Conservation (phyloP, 768 basidiomycete genomes). For the Pisolithus orientalis region DNA sequence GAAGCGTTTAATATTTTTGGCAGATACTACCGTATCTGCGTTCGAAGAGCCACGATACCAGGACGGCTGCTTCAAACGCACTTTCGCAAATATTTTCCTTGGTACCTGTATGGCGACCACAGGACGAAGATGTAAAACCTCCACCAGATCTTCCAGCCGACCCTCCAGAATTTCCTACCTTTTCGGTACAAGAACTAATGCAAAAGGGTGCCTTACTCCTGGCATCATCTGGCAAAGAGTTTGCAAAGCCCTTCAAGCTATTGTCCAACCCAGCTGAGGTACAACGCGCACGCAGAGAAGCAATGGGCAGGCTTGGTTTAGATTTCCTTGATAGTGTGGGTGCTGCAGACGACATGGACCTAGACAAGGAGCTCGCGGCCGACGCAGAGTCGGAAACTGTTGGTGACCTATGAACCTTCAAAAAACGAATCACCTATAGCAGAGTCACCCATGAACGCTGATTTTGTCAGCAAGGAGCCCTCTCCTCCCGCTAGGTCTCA, state of each 20-base stretch:
- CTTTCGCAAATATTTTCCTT: slow-evolving; percentile 82
- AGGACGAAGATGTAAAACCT: slow-evolving; percentile 21
- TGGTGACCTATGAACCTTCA: slow-evolving; percentile 33
- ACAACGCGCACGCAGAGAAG: slow-evolving; percentile 81
- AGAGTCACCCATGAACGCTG: slow-evolving; percentile 42
- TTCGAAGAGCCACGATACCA: slow-evolving; percentile 89
- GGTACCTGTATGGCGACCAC: slow-evolving; percentile 69
- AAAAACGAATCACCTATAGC: slow-evolving; percentile 35
- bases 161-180: slow-evolving; percentile 60
- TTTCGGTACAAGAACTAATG: slow-evolving; percentile 74
- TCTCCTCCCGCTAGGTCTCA: slow-evolving; percentile 37
- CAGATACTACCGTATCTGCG: slow-evolving; percentile 89
- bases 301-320: slow-evolving; percentile 81
- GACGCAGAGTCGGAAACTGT: slow-evolving; percentile 47
- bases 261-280: slow-evolving; percentile 73
- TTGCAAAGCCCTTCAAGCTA: slow-evolving; percentile 65
- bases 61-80: slow-evolving; percentile 83
- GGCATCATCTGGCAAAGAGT: slow-evolving; percentile 93
- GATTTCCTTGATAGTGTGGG: slow-evolving; percentile 77
- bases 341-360: slow-evolving; percentile 70
- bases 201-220: slow-evolving; percentile 74
- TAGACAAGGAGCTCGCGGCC: slow-evolving; percentile 73
- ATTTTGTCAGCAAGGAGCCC: slow-evolving; percentile 34
- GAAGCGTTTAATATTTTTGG: not conserved
- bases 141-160: slow-evolving; percentile 21